phyloP scores from a whole-genome alignment of 257 asterid species.

The Salvia splendens region DNA sequence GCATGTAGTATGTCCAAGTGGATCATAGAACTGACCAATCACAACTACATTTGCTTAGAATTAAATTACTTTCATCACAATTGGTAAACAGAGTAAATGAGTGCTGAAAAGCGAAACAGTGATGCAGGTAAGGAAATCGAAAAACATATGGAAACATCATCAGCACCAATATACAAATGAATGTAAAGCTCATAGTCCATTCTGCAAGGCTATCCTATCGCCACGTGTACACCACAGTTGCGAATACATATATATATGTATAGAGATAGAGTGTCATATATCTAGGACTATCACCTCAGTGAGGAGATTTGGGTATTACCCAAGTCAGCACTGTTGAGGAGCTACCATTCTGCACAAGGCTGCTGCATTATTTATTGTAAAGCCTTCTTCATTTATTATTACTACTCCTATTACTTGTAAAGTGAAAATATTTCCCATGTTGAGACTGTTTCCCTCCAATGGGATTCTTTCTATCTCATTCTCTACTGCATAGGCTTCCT shows the following conservation, averaged over 20 bases:
- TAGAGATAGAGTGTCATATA: neutral
- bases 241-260: too few species aligned
- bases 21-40: too few species aligned
- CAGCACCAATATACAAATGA: neutral
- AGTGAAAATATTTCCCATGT: conserved; percentile 1
- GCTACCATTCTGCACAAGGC: conserved; percentile 32
- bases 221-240: neutral
- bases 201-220: neutral
- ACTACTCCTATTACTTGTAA: neutral
- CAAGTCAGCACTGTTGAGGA: conserved; percentile 32
- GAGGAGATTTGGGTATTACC: conserved; percentile 26
- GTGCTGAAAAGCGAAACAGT: neutral
- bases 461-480: neutral
- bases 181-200: neutral
- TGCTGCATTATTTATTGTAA: conserved; percentile 32
- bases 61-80: too few species aligned
- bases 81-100: too few species aligned
- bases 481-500: conserved; percentile 25
- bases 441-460: conserved; percentile 10
- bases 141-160: neutral
- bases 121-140: neutral
- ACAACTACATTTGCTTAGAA: too few species aligned
- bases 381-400: conserved; percentile 20
- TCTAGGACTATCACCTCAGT: conserved; percentile 10
- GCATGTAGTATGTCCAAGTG: too few species aligned